Evolutionary conservation across 139 green algal genomes (phyloP), one percentile per base, ranked within the genome.

Genomic region (Chlorella vulgaris): DNA sequence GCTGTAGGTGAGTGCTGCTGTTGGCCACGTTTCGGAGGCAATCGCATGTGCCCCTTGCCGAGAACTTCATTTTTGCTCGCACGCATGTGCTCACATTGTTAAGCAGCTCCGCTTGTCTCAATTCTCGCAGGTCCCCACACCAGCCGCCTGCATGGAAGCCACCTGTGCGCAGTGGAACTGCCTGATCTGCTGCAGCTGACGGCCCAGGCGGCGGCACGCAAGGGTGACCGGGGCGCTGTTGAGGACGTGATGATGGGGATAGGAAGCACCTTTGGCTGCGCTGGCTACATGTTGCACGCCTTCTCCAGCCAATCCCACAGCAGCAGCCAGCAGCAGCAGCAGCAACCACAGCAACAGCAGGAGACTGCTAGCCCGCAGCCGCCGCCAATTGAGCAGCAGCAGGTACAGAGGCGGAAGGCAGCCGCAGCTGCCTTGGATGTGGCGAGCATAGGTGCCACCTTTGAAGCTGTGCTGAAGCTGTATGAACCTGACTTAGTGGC

Each of bases 401-500:
- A 75, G 69, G 69, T 1, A 29, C 69, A 29, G 19, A 69, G 60
- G 18, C 40, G 83, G 28, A n/a, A n/a, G n/a, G 42, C 42, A 29
- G 69, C 29, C n/a, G n/a, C 43, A 19, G 6, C 7, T 5, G 47
- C 63, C 67, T 68, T 77, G 62, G 78, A 87, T 60, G 8, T 76
- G n/a, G 29, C 55, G 2, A 24, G 39, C 33, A 63, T 87, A 8
- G 73, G 42, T 0, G 55, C 53, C 28, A 78, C 50, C 33, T 83
- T 68, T 50, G 35, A 81, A 40, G 36, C 28, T 1, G 28, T 94
- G 55, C 79, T 94, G 35, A 85, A 81, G 65, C 79, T 88, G 38
- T 92, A 92, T 50, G 61, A 76, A 7, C 24, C 76, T 6, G 89
- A 90, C 26, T 81, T 92, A 36, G 81, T 93, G 0, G 24, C 69